Conservation (phyloP, 768 basidiomycete species). For the Imleria badia region DNA sequence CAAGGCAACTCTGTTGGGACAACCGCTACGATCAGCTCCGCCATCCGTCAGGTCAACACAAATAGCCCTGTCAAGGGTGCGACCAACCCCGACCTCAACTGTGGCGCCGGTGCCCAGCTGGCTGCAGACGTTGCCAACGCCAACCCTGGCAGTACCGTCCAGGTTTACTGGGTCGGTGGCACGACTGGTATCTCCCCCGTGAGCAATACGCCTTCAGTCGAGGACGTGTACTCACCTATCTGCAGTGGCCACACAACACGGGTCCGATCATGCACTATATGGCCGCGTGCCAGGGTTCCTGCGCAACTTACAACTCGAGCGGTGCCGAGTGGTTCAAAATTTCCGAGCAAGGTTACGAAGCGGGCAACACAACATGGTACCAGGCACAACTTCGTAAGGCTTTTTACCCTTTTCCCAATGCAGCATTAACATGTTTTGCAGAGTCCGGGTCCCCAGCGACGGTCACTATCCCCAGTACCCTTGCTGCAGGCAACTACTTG, state of each 20-base stretch:
- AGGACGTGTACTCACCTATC: neutral
- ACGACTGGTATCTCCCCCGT: slow-evolving; percentile 35
- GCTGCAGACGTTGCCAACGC: slow-evolving; percentile 50
- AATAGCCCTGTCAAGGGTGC: slow-evolving; percentile 56
- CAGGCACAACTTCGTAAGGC: slow-evolving; percentile 48
- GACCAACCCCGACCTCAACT: slow-evolving; percentile 52
- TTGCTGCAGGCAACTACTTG: slow-evolving; percentile 70
- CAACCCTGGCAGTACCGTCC: slow-evolving; percentile 55
- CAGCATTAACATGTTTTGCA: slow-evolving; percentile 9
- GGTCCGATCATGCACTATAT: slow-evolving; percentile 76
- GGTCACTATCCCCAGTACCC: slow-evolving; percentile 44
- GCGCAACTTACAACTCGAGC: slow-evolving; percentile 53
- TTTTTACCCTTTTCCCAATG: neutral
- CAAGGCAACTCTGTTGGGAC: slow-evolving; percentile 32
- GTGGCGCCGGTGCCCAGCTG: slow-evolving; percentile 50
- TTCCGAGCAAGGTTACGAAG: slow-evolving; percentile 46
- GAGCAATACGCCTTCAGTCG: neutral
- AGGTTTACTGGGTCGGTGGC: slow-evolving; percentile 51
- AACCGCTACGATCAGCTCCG: slow-evolving; percentile 26
- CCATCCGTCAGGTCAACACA: slow-evolving; percentile 44
- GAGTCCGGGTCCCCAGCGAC: slow-evolving; percentile 40
- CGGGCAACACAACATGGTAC: slow-evolving; percentile 42
- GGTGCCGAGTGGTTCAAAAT: slow-evolving; percentile 75
- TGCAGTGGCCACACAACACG: slow-evolving; percentile 52
- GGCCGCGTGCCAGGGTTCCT: slow-evolving; percentile 57